phyloP scores from a whole-genome alignment of 108 stramenopile species.

The Discostella pseudostelligera region DNA sequence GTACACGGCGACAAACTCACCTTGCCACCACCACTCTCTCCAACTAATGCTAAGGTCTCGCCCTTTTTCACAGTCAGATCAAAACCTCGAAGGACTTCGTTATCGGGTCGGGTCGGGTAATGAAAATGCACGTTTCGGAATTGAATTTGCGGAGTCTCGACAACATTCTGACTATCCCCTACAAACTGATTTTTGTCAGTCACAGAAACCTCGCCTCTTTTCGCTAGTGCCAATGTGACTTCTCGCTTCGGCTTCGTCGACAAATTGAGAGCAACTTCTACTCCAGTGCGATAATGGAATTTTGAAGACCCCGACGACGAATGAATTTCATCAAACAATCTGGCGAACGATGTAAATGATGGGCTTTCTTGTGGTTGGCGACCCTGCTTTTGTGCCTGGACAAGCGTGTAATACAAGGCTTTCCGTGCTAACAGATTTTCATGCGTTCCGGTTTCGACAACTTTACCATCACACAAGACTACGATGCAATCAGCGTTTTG shows the following conservation, averaged over 20 bases:
- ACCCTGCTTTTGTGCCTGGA: conserved; percentile 12
- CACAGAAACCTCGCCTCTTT: background rate
- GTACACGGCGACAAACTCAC: background rate
- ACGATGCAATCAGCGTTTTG: conserved; percentile 58
- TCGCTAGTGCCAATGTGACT: background rate
- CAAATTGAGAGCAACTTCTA: no score
- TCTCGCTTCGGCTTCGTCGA: no score
- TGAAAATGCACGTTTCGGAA: conserved; percentile 69
- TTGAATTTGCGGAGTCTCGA: conserved; percentile 21
- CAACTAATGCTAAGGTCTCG: conserved; percentile 76
- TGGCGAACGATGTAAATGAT: background rate
- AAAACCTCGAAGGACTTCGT: conserved; percentile 53
- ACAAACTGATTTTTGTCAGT: background rate
- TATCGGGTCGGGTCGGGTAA: conserved; percentile 76
- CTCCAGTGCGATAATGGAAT: no score
- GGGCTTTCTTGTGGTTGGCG: conserved; percentile 7
- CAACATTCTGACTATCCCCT: background rate
- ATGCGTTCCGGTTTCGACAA: conserved; percentile 69
- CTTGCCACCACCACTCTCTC: conserved; percentile 52
- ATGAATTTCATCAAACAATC: background rate
- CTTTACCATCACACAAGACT: conserved; percentile 52
- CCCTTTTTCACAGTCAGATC: conserved; percentile 54
- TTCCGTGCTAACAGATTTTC: conserved; percentile 53
- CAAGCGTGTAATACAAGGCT: conserved; percentile 52
- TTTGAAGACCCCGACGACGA: no score